Evolutionary conservation across 108 stramenopile genomes (phyloP).

Genomic region (Fragilaria crotonensis): DNA sequence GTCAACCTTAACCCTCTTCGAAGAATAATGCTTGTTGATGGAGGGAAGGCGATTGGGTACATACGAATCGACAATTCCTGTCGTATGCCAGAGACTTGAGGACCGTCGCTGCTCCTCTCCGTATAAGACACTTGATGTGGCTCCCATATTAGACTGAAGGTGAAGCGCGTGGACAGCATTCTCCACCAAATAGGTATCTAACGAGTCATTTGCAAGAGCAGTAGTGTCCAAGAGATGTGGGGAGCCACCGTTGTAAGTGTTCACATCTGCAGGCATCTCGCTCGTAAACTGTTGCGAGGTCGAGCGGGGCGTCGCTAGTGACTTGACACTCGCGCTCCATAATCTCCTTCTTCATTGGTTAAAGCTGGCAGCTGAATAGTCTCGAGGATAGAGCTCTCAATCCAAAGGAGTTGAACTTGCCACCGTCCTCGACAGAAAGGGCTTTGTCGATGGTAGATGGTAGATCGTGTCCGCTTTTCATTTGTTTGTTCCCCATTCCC

Average conservation of each 20-base stretch:
- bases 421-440: too few relatives aligned
- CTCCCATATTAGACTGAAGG: neutral
- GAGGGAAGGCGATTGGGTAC: neutral
- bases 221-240: neutral
- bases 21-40: neutral
- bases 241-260: neutral
- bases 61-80: slow-evolving; percentile 4
- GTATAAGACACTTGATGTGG: neutral
- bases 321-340: neutral
- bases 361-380: too few relatives aligned
- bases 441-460: too few relatives aligned
- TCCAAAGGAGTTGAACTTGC: too few relatives aligned
- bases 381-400: too few relatives aligned
- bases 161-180: slow-evolving; percentile 11
- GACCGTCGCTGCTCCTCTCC: slow-evolving; percentile 7
- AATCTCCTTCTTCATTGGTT: neutral
- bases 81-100: neutral
- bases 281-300: neutral
- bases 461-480: too few relatives aligned
- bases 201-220: neutral
- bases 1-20: neutral
- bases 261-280: neutral
- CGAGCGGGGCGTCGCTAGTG: neutral
- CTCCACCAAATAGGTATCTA: neutral
- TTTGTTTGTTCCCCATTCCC: too few relatives aligned